Percentiles rank a stretch among this genome's conserved stretches.
Evolutionary conservation across 208 protist species (phyloP).

Genomic region (Trypanosoma brucei): DNA sequence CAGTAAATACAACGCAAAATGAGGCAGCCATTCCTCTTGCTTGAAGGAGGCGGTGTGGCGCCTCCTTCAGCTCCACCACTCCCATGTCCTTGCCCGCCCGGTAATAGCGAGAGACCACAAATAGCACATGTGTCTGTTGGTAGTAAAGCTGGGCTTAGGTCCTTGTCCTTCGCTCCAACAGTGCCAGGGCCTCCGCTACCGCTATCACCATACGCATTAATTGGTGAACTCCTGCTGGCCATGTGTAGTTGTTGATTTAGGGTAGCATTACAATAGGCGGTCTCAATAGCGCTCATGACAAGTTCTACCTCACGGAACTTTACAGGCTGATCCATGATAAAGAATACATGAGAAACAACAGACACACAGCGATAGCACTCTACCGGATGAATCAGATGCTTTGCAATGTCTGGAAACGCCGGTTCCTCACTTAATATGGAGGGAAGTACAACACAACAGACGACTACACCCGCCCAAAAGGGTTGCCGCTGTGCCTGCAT

Average conservation of each 20-base stretch:
- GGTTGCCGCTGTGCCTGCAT: slow-evolving; percentile 30
- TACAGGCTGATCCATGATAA: slow-evolving; percentile 1
- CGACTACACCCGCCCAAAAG: slow-evolving; percentile 60
- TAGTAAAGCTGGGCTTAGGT: slow-evolving; percentile 8
- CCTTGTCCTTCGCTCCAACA: background rate
- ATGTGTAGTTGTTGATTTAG: background rate
- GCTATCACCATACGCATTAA: background rate
- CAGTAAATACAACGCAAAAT: slow-evolving; percentile 65
- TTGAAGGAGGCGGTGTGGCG: slow-evolving; percentile 2
- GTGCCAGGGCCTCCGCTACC: background rate
- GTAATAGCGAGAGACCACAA: slow-evolving; percentile 54
- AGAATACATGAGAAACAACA: slow-evolving; percentile 15
- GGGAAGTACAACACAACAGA: slow-evolving; percentile 57
- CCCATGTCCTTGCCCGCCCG: background rate
- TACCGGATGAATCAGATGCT: slow-evolving; percentile 9
- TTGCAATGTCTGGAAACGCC: slow-evolving; percentile 1
- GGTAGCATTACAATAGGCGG: background rate
- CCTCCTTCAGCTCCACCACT: slow-evolving; percentile 5
- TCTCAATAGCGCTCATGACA: slow-evolving; percentile 8
- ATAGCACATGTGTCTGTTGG: slow-evolving; percentile 58
- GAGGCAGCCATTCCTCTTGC: slow-evolving; percentile 40
- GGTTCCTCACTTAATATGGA: slow-evolving; percentile 25
- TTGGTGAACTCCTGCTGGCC: background rate
- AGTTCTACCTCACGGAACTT: slow-evolving; percentile 23
- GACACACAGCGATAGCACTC: slow-evolving; percentile 20